Conservation (phyloP, 768 basidiomycete species). For the Coprinopsis strossmayeri region DNA sequence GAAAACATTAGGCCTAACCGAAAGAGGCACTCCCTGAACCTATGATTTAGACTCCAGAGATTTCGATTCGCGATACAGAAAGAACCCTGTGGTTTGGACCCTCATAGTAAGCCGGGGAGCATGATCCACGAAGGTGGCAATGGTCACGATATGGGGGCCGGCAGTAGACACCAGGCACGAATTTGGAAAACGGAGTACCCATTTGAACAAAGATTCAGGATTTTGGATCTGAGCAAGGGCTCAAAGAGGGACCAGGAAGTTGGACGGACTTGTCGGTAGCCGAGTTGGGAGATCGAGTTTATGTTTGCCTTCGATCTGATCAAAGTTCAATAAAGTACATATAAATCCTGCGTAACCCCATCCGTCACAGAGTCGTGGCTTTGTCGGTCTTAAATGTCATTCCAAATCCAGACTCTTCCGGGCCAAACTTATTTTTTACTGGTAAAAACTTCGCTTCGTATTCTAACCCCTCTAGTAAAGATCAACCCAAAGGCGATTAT, state of each 20-base stretch:
- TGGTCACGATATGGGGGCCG: neutral
- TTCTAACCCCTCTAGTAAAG: no score
- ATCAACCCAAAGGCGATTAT: no score
- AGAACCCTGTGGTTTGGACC: constrained; percentile 1
- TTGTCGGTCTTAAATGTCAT: neutral
- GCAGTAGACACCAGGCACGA: neutral
- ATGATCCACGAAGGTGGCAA: neutral
- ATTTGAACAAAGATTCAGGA: neutral
- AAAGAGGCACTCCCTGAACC: neutral
- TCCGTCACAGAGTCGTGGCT: neutral
- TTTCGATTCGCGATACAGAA: neutral
- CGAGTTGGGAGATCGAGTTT: neutral
- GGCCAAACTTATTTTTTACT: no score
- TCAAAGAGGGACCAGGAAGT: neutral
- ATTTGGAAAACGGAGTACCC: constrained; percentile 5
- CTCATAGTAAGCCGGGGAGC: constrained; percentile 2
- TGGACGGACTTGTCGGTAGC: neutral
- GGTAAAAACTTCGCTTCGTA: no score
- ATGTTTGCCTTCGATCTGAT: no score
- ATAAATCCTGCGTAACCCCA: no score
- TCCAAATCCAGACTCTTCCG: neutral
- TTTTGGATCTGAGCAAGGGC: constrained; percentile 6
- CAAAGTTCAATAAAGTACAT: no score
- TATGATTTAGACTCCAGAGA: constrained; percentile 1
- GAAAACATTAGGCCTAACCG: neutral